Evolutionary conservation across 306 rosid species (phyloP).

Genomic region (Hippophae rhamnoides): DNA sequence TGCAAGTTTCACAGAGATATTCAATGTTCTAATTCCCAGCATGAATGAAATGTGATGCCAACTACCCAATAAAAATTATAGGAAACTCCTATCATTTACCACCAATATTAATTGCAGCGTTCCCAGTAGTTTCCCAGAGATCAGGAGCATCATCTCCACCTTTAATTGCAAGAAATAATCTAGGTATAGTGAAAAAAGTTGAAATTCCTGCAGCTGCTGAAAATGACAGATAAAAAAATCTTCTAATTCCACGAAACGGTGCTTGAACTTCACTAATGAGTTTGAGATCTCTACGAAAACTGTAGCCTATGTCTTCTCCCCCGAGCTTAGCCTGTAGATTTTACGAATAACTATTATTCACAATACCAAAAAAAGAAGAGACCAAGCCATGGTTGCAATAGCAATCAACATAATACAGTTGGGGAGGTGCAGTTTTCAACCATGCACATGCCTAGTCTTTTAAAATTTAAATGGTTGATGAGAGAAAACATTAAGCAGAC

Average conservation of each 20-base stretch:
- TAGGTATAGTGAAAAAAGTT: constrained; percentile 54
- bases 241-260: constrained; percentile 91
- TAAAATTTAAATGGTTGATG: too few relatives aligned
- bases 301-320: constrained; percentile 86
- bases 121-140: constrained; percentile 77
- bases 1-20: constrained; percentile 19
- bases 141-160: constrained; percentile 87
- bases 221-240: constrained; percentile 71
- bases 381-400: constrained; percentile 1
- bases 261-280: constrained; percentile 99
- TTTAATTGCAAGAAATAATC: constrained; percentile 51
- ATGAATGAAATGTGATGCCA: constrained; percentile 7
- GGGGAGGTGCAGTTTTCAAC: constrained; percentile 1
- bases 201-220: constrained; percentile 95
- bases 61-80: constrained; percentile 2
- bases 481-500: background rate
- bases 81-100: constrained; percentile 41
- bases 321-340: constrained; percentile 74
- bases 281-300: constrained; percentile 96
- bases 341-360: constrained; percentile 8
- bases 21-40: background rate
- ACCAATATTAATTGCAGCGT: constrained; percentile 80
- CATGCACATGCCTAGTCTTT: background rate
- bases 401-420: constrained; percentile 6
- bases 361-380: constrained; percentile 11